Percentiles rank a stretch among this genome's conserved stretches.
Evolutionary conservation across 2,329 filamentous ascomycete species (phyloP).

Genomic region (Aspergillus sergii): DNA sequence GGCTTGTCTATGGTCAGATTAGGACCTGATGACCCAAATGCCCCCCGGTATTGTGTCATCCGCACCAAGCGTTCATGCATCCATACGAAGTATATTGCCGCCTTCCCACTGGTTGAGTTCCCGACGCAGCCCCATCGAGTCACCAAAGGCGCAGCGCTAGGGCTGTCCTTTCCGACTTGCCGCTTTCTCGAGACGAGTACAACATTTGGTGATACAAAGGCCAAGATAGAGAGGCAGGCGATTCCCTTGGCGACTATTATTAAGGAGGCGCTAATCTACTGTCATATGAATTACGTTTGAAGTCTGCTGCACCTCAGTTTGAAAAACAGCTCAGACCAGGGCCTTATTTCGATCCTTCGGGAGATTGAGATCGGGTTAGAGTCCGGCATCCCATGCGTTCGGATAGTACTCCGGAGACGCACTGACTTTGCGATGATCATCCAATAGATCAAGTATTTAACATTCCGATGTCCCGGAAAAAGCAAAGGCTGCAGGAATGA

Average conservation of each 20-base stretch:
- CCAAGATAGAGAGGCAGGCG: no score
- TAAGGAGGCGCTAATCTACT: not conserved
- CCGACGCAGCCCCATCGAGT: not conserved
- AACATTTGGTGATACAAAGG: not conserved
- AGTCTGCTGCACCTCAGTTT: not conserved
- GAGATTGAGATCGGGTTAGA: not conserved
- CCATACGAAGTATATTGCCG: not conserved
- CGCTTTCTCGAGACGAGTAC: not conserved
- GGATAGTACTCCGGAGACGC: not conserved
- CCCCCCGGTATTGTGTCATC: conserved; percentile 4
- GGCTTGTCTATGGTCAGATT: not conserved
- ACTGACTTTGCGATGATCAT: not conserved
- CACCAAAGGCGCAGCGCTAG: not conserved
- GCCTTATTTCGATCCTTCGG: not conserved
- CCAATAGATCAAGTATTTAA: not conserved
- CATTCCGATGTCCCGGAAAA: not conserved
- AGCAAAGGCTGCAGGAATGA: not conserved
- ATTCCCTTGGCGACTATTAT: not conserved
- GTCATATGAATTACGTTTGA: not conserved
- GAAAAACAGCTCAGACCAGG: not conserved
- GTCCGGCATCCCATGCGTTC: not conserved
- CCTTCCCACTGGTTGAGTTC: not conserved
- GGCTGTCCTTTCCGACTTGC: not conserved
- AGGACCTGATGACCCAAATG: conserved; percentile 1
- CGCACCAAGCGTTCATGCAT: not conserved